Evolutionary conservation across 257 asterid species (phyloP).

Genomic region (Sherardia arvensis): DNA sequence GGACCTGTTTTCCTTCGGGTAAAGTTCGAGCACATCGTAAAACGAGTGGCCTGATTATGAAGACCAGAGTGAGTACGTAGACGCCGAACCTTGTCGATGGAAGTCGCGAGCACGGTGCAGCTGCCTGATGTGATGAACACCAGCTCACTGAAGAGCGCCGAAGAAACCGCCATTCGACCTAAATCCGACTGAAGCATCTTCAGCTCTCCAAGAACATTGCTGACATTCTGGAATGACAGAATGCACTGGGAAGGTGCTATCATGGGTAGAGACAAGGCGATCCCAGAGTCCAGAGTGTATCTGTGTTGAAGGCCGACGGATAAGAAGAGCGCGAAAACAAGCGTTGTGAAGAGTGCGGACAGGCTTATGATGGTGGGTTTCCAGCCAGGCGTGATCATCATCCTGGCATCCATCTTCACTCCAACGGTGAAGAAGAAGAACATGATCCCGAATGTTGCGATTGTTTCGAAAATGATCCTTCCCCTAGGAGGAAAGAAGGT

Average conservation of each 20-base stretch:
- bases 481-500: constrained; percentile 44
- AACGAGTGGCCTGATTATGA: constrained; percentile 28
- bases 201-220: constrained; percentile 53
- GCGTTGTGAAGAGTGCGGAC: constrained; percentile 25
- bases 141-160: constrained; percentile 48
- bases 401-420: constrained; percentile 34
- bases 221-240: constrained; percentile 47
- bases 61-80: constrained; percentile 10
- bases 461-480: constrained; percentile 33
- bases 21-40: constrained; percentile 12
- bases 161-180: constrained; percentile 43
- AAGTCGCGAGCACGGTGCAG: constrained; percentile 11
- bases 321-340: constrained; percentile 17
- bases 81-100: neutral
- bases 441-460: constrained; percentile 48
- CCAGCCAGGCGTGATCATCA: constrained; percentile 41
- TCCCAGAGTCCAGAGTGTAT: constrained; percentile 23
- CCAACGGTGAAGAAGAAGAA: constrained; percentile 59
- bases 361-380: constrained; percentile 30
- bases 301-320: constrained; percentile 10
- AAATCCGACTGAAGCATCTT: constrained; percentile 52
- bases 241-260: constrained; percentile 45
- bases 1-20: constrained; percentile 35
- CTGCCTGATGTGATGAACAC: constrained; percentile 16
- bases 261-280: constrained; percentile 33